Evolutionary conservation across 192 early-diverging fungal genomes (phyloP).

Genomic region (Dispira parvispora): DNA sequence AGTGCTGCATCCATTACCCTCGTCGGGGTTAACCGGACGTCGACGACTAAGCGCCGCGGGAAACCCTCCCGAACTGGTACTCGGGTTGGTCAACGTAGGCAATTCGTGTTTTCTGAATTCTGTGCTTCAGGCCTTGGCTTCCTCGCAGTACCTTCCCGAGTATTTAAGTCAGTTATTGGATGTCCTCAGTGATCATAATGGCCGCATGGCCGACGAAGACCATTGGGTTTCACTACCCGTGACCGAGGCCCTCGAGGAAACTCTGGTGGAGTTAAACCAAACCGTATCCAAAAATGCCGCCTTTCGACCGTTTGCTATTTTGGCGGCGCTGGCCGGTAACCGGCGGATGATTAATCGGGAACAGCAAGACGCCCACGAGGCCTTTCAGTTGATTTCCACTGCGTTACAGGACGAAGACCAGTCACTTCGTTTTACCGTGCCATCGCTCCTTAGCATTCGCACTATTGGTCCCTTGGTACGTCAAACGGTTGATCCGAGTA

Average conservation of each 20-base stretch:
- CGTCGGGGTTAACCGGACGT: background rate
- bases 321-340: slow-evolving; percentile 37
- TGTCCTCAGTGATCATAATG: slow-evolving; percentile 28
- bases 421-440: background rate
- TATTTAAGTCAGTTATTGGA: slow-evolving; percentile 26
- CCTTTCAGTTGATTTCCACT: slow-evolving; percentile 62
- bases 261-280: slow-evolving; percentile 26
- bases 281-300: slow-evolving; percentile 24
- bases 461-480: background rate
- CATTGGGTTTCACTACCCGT: slow-evolving; percentile 24
- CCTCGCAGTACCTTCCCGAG: slow-evolving; percentile 26
- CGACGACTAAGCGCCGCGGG: background rate
- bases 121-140: slow-evolving; percentile 58
- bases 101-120: slow-evolving; percentile 93
- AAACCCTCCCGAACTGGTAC: slow-evolving; percentile 18
- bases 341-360: slow-evolving; percentile 44
- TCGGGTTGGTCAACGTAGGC: slow-evolving; percentile 73
- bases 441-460: background rate
- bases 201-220: slow-evolving; percentile 10
- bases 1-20: background rate
- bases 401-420: slow-evolving; percentile 46
- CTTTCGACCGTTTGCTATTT: slow-evolving; percentile 43
- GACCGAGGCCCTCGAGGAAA: slow-evolving; percentile 31
- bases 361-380: slow-evolving; percentile 82
- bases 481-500: background rate